Evolutionary conservation across 2,329 filamentous ascomycete species (phyloP).

Genomic region (Colletotrichum lentis): DNA sequence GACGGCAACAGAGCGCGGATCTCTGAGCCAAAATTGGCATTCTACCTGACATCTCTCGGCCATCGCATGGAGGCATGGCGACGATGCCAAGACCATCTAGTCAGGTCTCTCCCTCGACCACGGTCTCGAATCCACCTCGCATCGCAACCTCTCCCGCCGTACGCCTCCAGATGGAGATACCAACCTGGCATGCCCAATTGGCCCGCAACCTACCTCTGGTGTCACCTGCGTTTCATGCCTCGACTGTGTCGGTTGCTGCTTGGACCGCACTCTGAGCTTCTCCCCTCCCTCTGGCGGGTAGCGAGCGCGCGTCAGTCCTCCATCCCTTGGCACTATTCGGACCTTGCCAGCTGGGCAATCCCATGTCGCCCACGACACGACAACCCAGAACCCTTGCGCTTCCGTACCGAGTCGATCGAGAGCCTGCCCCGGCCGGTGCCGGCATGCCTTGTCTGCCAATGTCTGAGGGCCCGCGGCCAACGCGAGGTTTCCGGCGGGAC

Average conservation of each 20-base stretch:
- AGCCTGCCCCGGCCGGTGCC: conserved; percentile 25
- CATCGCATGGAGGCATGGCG: conserved; percentile 35
- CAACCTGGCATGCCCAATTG: conserved; percentile 31
- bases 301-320: conserved; percentile 3
- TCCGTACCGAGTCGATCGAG: conserved; percentile 33
- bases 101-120: conserved; percentile 33
- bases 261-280: conserved; percentile 20
- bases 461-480: conserved; percentile 31
- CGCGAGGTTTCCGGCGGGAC: conserved; percentile 27
- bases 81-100: conserved; percentile 37
- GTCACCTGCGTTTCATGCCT: conserved; percentile 38
- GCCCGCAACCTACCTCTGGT: conserved; percentile 28
- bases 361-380: conserved; percentile 19
- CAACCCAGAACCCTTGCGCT: conserved; percentile 18
- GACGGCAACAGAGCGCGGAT: conserved; percentile 27
- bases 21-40: conserved; percentile 37
- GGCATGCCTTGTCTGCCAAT: conserved; percentile 21
- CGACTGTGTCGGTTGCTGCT: conserved; percentile 32
- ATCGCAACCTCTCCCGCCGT: conserved; percentile 9
- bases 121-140: conserved; percentile 34
- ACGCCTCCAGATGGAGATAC: conserved; percentile 30
- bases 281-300: conserved; percentile 10
- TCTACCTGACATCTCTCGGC: conserved; percentile 25
- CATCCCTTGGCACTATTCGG: conserved; percentile 29
- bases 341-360: conserved; percentile 35